Base-by-base conservation (phyloP, 1,139 yeast species). In the Nakaseomyces uthaithaninus region DNA sequence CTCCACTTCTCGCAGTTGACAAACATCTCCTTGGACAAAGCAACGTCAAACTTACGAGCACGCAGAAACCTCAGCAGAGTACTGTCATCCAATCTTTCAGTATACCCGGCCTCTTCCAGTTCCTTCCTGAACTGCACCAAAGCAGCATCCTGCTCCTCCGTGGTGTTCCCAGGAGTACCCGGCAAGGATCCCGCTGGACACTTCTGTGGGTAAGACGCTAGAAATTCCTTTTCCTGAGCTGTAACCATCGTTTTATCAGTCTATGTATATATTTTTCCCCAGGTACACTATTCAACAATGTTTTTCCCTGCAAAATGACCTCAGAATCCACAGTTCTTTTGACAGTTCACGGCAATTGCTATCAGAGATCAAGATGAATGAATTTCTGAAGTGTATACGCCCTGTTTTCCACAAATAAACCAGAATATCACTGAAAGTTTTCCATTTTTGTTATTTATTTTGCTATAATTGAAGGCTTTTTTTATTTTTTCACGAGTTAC, bases 1-100 rank as follows among this genome's bases (percentile, higher is more conserved):
- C 98, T 77, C 98, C 98, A 91, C 48, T 75, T 75, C 66, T 91
- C 98, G 66, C 96, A 89, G 49, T 74, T 77, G 49, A 71, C 73
- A 58, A 73, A 91, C 98, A 91, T 91, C 49, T 72, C 76, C 60
- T 75, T 74, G 33, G 97, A 84, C 60, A 79, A 75, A 45, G 68
- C 74, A 33, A 91, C 67, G 54, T 87, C 95, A 57, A 91, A 91
- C 71, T 87, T 89, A 64, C 98, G 80, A 15, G 98, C 98, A 60
- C 98, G 77, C 53, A 93, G 71, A 66, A 91, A 91, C 55, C 98
- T 77, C 57, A 86, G 73, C 59, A 91, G 67, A 4, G 93, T 73
- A n/a, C 95, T 84, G 55, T 85, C 94, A 63, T 91, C 98, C 42
- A 84, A 65, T 54, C 98, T 77, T 40, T 76, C 74, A 23, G 67